Percentiles rank a stretch among this genome's conserved stretches.
Evolutionary conservation across 2,329 filamentous ascomycete genomes (phyloP).

Genomic region (Colletotrichum lupini): DNA sequence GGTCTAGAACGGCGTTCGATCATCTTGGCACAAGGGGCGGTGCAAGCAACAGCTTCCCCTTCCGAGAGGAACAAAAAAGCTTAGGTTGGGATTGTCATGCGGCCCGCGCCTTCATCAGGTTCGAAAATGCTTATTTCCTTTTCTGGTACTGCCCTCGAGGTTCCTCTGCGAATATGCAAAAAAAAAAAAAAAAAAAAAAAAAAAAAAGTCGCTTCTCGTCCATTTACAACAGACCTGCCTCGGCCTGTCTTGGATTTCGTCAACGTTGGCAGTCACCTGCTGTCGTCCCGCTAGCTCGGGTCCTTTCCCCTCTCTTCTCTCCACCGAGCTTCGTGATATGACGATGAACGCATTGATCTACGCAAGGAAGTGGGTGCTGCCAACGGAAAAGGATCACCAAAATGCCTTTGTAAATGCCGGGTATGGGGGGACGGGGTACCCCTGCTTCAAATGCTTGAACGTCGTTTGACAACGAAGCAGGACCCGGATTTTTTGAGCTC

Average conservation of each 20-base stretch:
- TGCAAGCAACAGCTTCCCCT: too few relatives aligned
- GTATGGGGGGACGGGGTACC: background rate
- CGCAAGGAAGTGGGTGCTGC: slow-evolving; percentile 6
- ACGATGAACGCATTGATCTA: slow-evolving; percentile 14
- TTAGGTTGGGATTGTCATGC: too few relatives aligned
- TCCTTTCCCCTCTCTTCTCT: background rate
- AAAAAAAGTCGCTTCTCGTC: background rate
- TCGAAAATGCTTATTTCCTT: background rate
- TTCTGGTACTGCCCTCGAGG: too few relatives aligned
- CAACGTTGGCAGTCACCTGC: background rate
- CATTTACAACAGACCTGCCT: background rate
- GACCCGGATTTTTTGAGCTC: background rate
- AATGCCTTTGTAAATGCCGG: background rate
- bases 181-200: background rate
- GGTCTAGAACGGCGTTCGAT: background rate
- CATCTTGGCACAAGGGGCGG: too few relatives aligned
- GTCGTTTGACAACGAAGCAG: background rate
- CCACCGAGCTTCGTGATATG: background rate
- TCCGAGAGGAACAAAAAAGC: too few relatives aligned
- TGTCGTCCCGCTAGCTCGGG: background rate
- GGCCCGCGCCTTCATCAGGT: background rate
- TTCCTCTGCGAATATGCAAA: too few relatives aligned
- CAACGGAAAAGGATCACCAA: background rate
- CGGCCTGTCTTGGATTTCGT: background rate
- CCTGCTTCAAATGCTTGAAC: background rate